Conservation (phyloP, 2,329 filamentous ascomycete genomes). For the Fusarium ramigenum region DNA sequence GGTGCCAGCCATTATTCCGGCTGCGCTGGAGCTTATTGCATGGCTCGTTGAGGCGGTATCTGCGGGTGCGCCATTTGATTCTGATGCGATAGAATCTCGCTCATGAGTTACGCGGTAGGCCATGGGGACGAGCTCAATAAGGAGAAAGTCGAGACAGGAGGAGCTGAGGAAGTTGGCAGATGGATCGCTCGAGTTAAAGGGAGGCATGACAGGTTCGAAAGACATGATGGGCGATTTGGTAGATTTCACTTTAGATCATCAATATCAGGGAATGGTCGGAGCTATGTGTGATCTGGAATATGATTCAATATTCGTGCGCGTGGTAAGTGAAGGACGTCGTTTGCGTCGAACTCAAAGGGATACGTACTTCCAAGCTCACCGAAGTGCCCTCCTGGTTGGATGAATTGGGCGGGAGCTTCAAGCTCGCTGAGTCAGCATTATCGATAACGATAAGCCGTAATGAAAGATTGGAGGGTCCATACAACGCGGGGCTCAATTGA, state of each 20-base stretch:
- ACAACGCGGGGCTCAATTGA: slow-evolving; percentile 17
- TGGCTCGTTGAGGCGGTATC: slow-evolving; percentile 34
- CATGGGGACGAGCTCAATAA: slow-evolving; percentile 97
- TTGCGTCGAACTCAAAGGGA: slow-evolving; percentile 13
- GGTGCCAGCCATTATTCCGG: slow-evolving; percentile 36
- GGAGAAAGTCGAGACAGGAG: slow-evolving; percentile 90
- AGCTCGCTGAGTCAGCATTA: slow-evolving; percentile 12
- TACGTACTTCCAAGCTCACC: slow-evolving; percentile 17
- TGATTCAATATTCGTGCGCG: not conserved
- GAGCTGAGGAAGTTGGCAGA: slow-evolving; percentile 79
- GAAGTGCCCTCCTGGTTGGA: not conserved
- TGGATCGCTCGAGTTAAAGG: slow-evolving; percentile 78
- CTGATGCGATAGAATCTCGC: slow-evolving; percentile 62
- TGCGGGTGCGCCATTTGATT: slow-evolving; percentile 32
- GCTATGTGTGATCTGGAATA: not conserved
- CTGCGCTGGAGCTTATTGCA: slow-evolving; percentile 40
- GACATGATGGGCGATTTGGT: slow-evolving; percentile 63
- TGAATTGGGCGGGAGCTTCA: not conserved
- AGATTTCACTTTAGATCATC: not conserved
- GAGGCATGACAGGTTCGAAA: slow-evolving; percentile 74
- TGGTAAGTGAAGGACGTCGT: not conserved
- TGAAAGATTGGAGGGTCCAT: not conserved
- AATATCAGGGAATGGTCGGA: not conserved
- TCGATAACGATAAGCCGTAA: slow-evolving; percentile 3
- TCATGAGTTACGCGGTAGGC: slow-evolving; percentile 86